phyloP scores from a whole-genome alignment of 306 rosid genomes.

The Quercus suber region DNA sequence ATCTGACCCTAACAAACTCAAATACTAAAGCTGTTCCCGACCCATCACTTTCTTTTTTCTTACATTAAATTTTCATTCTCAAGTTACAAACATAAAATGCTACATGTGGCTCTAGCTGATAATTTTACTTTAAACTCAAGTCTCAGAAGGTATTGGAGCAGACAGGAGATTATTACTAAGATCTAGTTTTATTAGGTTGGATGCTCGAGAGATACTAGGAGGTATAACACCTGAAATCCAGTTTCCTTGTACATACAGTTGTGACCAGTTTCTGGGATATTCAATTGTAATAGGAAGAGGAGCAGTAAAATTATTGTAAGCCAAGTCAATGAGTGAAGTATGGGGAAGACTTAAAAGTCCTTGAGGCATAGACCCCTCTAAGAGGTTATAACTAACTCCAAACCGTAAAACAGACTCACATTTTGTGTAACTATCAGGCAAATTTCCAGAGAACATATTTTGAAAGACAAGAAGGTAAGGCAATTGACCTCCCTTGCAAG shows the following conservation, averaged over 20 bases:
- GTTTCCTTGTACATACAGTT: constrained; percentile 73
- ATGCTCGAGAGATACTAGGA: constrained; percentile 61
- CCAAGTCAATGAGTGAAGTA: constrained; percentile 73
- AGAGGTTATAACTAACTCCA: constrained; percentile 61
- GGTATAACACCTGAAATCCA: constrained; percentile 66
- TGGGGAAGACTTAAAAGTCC: constrained; percentile 68
- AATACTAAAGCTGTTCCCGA: no score
- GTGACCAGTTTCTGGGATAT: constrained; percentile 67
- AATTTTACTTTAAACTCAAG: no score
- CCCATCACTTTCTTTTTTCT: no score
- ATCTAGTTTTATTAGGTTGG: constrained; percentile 73
- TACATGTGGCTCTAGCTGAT: no score
- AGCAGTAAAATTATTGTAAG: constrained; percentile 65
- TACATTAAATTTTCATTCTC: no score
- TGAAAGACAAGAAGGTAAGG: constrained; percentile 66
- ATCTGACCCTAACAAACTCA: no score
- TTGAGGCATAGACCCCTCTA: constrained; percentile 66
- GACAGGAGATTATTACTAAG: constrained; percentile 67
- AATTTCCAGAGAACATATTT: constrained; percentile 67
- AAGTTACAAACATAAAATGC: no score
- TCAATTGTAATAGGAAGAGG: constrained; percentile 46
- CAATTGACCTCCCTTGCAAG: constrained; percentile 67
- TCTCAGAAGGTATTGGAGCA: constrained; percentile 70
- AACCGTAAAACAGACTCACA: constrained; percentile 71
- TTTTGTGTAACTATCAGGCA: constrained; percentile 57